These are phyloP conservation scores for Pleurostoma richardsiae DNA, from an alignment of 2,329 filamentous ascomycete genomes.

Conservation along the genomic window DNA sequence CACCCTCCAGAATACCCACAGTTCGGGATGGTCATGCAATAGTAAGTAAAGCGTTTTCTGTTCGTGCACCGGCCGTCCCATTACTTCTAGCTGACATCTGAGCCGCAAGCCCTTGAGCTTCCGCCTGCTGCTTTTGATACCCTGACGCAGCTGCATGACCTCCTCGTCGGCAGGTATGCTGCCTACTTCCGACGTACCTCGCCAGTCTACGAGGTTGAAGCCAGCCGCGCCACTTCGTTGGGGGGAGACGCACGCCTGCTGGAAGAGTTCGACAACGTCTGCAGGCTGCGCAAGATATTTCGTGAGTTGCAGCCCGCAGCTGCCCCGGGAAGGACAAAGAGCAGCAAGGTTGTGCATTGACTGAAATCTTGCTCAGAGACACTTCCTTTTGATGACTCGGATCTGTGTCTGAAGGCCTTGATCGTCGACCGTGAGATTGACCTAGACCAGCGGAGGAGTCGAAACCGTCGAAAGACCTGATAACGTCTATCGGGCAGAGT, in stretches of 20 bases:
- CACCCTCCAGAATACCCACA: background rate
- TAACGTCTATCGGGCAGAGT: too few species aligned
- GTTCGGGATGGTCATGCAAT: too few species aligned
- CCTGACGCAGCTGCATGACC: slow-evolving; percentile 16
- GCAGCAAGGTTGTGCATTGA: too few species aligned
- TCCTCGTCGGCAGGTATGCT: slow-evolving; percentile 22
- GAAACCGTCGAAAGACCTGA: too few species aligned
- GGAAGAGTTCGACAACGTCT: slow-evolving; percentile 3
- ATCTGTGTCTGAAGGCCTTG: background rate
- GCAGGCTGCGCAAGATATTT: slow-evolving; percentile 1
- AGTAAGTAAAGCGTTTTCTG: too few species aligned
- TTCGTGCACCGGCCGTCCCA: background rate
- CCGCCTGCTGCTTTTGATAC: background rate
- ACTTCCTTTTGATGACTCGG: background rate
- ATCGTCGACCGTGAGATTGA: slow-evolving; percentile 1
- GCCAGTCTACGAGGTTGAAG: slow-evolving; percentile 6
- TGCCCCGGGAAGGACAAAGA: too few species aligned
- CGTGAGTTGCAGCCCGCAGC: slow-evolving; percentile 1
- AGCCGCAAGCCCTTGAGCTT: slow-evolving; percentile 7
- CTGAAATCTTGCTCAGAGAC: too few species aligned
- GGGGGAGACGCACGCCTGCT: slow-evolving; percentile 1
- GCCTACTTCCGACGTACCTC: slow-evolving; percentile 20
- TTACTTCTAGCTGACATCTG: slow-evolving; percentile 1
- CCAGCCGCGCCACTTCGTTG: background rate
- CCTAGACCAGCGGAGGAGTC: background rate